These are phyloP conservation scores for Infundibulicybe gibba DNA, from an alignment of 768 basidiomycete genomes.

Conservation along the genomic window DNA sequence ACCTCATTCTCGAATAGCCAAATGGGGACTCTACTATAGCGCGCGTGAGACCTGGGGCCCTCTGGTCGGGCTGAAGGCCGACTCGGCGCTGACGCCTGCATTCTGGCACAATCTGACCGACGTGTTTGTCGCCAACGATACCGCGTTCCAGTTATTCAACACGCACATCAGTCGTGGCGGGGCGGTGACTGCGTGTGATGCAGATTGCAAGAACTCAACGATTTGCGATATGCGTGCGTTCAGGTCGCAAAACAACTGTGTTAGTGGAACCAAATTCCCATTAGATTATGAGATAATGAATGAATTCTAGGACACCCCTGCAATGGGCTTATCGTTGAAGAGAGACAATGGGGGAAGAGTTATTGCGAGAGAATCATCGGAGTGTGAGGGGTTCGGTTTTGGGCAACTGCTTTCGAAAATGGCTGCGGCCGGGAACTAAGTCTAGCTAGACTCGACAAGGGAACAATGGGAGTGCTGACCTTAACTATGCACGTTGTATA, in stretches of 20 bases:
- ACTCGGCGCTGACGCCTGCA: slow-evolving; percentile 38
- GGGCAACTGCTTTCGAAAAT: too few relatives aligned
- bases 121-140: slow-evolving; percentile 42
- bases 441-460: too few relatives aligned
- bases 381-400: too few relatives aligned
- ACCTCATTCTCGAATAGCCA: slow-evolving; percentile 24
- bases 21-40: slow-evolving; percentile 55
- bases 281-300: neutral
- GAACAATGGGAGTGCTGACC: too few relatives aligned
- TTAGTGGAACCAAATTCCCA: slow-evolving; percentile 16
- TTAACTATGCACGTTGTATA: too few relatives aligned
- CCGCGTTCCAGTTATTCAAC: slow-evolving; percentile 43
- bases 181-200: slow-evolving; percentile 27
- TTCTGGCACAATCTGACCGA: slow-evolving; percentile 66
- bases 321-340: neutral
- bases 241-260: slow-evolving; percentile 40
- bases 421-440: too few relatives aligned
- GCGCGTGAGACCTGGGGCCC: slow-evolving; percentile 50
- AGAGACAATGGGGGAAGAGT: neutral
- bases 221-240: slow-evolving; percentile 42
- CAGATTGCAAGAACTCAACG: slow-evolving; percentile 31
- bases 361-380: too few relatives aligned
- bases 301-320: neutral
- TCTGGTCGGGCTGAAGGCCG: slow-evolving; percentile 32
- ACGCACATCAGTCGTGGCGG: slow-evolving; percentile 37